Evolutionary conservation across 2,329 filamentous ascomycete genomes (phyloP), one percentile per base, ranked within the genome.

Genomic region (Blumeria hordei): DNA sequence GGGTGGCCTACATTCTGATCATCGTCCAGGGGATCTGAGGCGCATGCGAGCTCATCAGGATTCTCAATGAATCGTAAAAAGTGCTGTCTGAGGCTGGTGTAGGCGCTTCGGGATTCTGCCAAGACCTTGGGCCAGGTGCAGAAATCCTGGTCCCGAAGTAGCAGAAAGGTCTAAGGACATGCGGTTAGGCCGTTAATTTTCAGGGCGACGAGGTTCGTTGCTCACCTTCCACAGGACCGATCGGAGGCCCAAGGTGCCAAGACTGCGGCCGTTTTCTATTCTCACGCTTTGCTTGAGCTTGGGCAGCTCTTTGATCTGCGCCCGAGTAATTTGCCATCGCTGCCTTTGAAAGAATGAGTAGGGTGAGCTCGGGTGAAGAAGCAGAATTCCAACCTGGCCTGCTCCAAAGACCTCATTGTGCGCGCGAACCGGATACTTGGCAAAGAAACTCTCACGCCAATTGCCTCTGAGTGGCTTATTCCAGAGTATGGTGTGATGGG

Each of bases 171-270:
- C 85, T 90, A 28, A 61, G n/a, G 16, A 9, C 18, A 47, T 12
- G 35, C 12, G 50, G 14, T 50, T 12, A 50, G 16, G 6, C 12
- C 5, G 49, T 2, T 8, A 33, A 11, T 28, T 16, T 14, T 32
- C 11, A 4, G 16, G 5, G 12, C 10, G 36, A 18, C 18, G 4
- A 28, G 37, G n/a, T 49, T 7, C 28, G 14, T 14, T 36, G 55
- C 57, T 62, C 64, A 83, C 85, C 78, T 94, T 95, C 90, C 90
- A 96, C 68, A 84, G 94, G 39, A 93, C 75, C 3, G 90, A 95
- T 55, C 88, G 80, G 59, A 88, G 77, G 12, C 86, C 87, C 50
- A 79, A 72, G 54, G 80, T 69, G 65, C 83, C 87, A 52, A 81
- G 78, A 62, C 75, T 83, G 10, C 67, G 67, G 14, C 74, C 67